These are phyloP conservation scores for Penicillium digitatum DNA, from an alignment of 2,329 filamentous ascomycete genomes.

Conservation along the genomic window DNA sequence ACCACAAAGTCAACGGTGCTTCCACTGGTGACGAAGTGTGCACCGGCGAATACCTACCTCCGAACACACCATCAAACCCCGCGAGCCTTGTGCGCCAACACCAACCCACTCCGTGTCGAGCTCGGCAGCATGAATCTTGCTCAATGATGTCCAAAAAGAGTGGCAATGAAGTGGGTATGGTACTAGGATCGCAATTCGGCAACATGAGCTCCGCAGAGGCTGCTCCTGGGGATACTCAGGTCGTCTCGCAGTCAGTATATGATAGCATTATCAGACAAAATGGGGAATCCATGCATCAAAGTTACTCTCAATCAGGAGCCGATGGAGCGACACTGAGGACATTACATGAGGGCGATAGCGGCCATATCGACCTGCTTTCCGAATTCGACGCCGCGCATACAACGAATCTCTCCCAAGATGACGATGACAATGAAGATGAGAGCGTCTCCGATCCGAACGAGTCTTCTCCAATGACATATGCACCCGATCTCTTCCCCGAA, in stretches of 20 bases:
- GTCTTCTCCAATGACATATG: constrained; percentile 38
- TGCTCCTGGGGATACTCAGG: constrained; percentile 42
- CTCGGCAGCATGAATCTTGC: constrained; percentile 20
- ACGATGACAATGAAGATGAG: constrained; percentile 39
- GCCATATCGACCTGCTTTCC: constrained; percentile 43
- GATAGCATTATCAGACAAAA: constrained; percentile 40
- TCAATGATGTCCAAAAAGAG: constrained; percentile 12
- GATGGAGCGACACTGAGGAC: constrained; percentile 38
- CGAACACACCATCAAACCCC: constrained; percentile 11
- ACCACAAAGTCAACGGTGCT: background rate
- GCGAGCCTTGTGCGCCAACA: constrained; percentile 7
- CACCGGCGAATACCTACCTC: constrained; percentile 7
- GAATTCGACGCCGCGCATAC: constrained; percentile 33
- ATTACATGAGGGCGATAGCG: constrained; percentile 41
- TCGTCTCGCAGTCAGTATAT: constrained; percentile 44
- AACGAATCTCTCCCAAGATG: constrained; percentile 48
- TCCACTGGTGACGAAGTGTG: constrained; percentile 1
- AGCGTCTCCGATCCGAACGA: constrained; percentile 31
- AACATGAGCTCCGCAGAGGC: constrained; percentile 37
- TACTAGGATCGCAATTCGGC: constrained; percentile 20
- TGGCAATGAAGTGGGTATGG: constrained; percentile 12
- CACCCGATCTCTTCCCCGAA: constrained; percentile 44
- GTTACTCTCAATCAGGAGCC: constrained; percentile 22
- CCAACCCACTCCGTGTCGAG: background rate
- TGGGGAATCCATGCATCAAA: constrained; percentile 27